Evolutionary conservation across 495 filamentous ascomycete genomes (phyloP).

Genomic region (Aspergillus olivimuriae): DNA sequence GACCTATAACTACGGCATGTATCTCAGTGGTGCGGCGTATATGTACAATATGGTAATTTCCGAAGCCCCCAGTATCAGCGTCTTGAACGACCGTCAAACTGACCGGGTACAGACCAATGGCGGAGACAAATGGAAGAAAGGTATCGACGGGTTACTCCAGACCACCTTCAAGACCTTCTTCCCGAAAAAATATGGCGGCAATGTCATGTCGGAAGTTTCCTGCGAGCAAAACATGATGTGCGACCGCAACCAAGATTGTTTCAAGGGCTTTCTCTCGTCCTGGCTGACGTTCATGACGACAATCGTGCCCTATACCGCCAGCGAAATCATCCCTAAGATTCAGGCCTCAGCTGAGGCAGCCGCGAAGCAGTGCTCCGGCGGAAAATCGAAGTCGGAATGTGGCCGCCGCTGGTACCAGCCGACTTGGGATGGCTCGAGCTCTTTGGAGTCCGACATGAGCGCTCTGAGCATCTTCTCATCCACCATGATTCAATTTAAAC

Average conservation of each 20-base stretch:
- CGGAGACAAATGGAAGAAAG: constrained; percentile 47
- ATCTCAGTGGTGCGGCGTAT: constrained; percentile 63
- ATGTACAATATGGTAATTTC: constrained; percentile 65
- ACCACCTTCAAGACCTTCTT: constrained; percentile 40
- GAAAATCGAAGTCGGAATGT: constrained; percentile 41
- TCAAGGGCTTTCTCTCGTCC: constrained; percentile 68
- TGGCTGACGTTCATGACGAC: constrained; percentile 63
- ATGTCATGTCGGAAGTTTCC: constrained; percentile 59
- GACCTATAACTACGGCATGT: constrained; percentile 72
- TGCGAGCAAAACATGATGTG: constrained; percentile 64
- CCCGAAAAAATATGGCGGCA: constrained; percentile 47
- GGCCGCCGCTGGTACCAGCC: constrained; percentile 46
- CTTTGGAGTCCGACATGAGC: constrained; percentile 54
- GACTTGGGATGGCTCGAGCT: constrained; percentile 41
- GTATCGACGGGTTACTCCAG: constrained; percentile 49
- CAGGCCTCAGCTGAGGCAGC: constrained; percentile 52
- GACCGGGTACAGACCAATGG: constrained; percentile 32
- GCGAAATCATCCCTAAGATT: constrained; percentile 52
- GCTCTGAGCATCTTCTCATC: constrained; percentile 51
- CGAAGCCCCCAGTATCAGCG: background rate
- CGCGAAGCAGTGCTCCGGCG: constrained; percentile 51
- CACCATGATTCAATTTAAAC: constrained; percentile 41
- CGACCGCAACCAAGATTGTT: constrained; percentile 62
- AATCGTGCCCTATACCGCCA: constrained; percentile 57
- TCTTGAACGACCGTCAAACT: constrained; percentile 8